A percentile compares a stretch with the other conserved stretches of the same genome.
Evolutionary conservation across 345 rosid genomes (phyloP).

Genomic region (Combretum micranthum): DNA sequence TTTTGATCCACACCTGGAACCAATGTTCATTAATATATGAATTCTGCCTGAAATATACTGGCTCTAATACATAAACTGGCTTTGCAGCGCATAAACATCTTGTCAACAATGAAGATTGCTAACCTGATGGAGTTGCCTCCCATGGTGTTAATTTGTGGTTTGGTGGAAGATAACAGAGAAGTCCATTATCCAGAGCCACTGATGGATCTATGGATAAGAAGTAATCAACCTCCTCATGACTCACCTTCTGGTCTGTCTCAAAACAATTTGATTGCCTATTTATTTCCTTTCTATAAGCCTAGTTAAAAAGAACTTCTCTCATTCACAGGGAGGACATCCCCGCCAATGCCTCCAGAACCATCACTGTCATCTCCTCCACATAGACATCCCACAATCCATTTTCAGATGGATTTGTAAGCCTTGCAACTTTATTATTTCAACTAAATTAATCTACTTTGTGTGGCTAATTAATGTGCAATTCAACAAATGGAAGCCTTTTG

Average conservation of each 20-base stretch:
- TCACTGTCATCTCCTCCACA: constrained; percentile 35
- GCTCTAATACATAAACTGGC: constrained; percentile 10
- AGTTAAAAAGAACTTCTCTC: constrained; percentile 1
- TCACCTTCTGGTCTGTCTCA: constrained; percentile 50
- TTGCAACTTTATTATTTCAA: neutral
- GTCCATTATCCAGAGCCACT: constrained; percentile 60
- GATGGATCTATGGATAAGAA: constrained; percentile 55
- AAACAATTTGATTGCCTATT: constrained; percentile 7
- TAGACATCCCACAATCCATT: constrained; percentile 21
- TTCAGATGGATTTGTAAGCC: constrained; percentile 44
- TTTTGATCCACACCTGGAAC: neutral
- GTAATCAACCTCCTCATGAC: constrained; percentile 39
- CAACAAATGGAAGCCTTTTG: constrained; percentile 37
- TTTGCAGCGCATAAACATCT: constrained; percentile 30
- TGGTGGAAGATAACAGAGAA: constrained; percentile 21
- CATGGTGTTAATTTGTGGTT: constrained; percentile 38
- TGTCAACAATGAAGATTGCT: constrained; percentile 33
- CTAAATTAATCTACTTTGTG: constrained; percentile 9
- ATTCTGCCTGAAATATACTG: neutral
- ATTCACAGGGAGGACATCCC: constrained; percentile 45
- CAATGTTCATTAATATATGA: neutral
- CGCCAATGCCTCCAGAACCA: constrained; percentile 37
- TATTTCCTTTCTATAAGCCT: constrained; percentile 9
- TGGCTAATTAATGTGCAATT: constrained; percentile 3
- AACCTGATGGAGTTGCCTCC: constrained; percentile 69